Evolutionary conservation across 352 stramenopile genomes (phyloP), one percentile per base, ranked within the genome.

Genomic region (Pythium guiyangense): DNA sequence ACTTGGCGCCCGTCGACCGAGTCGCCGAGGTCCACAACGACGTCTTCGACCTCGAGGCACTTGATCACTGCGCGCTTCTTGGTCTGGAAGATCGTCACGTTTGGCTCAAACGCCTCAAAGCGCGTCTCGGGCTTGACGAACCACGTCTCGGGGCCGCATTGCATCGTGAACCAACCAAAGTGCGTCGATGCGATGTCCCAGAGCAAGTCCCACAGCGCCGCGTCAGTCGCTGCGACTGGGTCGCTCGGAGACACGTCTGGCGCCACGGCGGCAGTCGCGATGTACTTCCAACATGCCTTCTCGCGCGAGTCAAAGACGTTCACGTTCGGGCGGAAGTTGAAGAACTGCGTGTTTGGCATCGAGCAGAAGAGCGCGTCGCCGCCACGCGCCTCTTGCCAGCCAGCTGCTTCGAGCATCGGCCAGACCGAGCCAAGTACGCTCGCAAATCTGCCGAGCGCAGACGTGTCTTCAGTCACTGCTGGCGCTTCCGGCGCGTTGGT

Each of bases 211-310:
- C 79, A 92, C 17, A 90, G 67, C n/a, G 49, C 17, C 1, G 45
- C 53, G 12, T 66, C 43, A 47, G 71, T 65, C 20, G 61, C 60
- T 12, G n/a, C n/a, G n/a, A n/a, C n/a, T n/a, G n/a, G n/a, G n/a
- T n/a, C n/a, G n/a, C n/a, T n/a, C n/a, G n/a, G n/a, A n/a, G n/a
- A n/a, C n/a, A n/a, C 42, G n/a, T 71, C 59, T 15, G 70, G 62
- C 26, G 70, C 56, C 0, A 60, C 69, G 9, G 67, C 58, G 15
- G 58, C 42, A 9, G 67, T 47, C 50, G 74, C 69, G 40, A 92
- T 71, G 66, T 79, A 90, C 52, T 92, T 92, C 82, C 82, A 92
- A 56, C 77, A 88, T 14, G 82, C 82, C 63, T 92, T 90, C 17
- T 72, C 63, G 61, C 86, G 87, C 27, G 69, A 77, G 67, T 92